Evolutionary conservation across 2,329 filamentous ascomycete species (phyloP), one percentile per base, ranked within the genome.

Genomic region (Proliferodiscus dingleyae): DNA sequence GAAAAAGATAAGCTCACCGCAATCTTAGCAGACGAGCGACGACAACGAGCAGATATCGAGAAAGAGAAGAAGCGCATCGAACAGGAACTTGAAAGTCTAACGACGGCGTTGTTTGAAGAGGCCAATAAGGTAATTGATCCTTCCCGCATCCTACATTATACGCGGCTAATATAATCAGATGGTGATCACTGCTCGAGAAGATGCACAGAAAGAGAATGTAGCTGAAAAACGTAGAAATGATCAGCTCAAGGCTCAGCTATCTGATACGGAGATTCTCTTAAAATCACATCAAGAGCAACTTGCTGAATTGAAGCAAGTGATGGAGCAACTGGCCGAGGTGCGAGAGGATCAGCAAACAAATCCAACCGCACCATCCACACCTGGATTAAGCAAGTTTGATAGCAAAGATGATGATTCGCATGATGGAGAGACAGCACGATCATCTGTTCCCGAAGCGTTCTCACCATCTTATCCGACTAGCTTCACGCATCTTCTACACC

Each of bases 61-160:
- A 82, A 80, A 64, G 87, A 88, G 45, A 95, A 93, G 72, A 87
- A 85, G 66, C 83, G 83, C 52, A 95, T 96, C 23, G 93, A 98
- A 65, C 83, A 86, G 56, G 93, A 98, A 66, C 71, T 98, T 37
- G 93, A 97, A 68, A 87, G 81, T 42, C 68, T 98, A 53, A 97
- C 93, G 0, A 83, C 89, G 1, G 89, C 89, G 22, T 75, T 98
- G n/a, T 98, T 98, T 53, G 89, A 97, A 63, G 91, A 98, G 71
- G 93, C 93, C 40, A 97, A 98, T 70, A 90, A 86, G 67, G 79
- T 82, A 64, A 49, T 68, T 63, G 19, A 22, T 23, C 37, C 5
- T 38, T 32, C 2, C 10, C 9, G n/a, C 18, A 28, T 10, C n/a
- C 37, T 18, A 2, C 37, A 19, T n/a, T n/a, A 15, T 49, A 75